Evolutionary conservation across 2,329 filamentous ascomycete species (phyloP).

Genomic region (Lachnellula subtilissima): DNA sequence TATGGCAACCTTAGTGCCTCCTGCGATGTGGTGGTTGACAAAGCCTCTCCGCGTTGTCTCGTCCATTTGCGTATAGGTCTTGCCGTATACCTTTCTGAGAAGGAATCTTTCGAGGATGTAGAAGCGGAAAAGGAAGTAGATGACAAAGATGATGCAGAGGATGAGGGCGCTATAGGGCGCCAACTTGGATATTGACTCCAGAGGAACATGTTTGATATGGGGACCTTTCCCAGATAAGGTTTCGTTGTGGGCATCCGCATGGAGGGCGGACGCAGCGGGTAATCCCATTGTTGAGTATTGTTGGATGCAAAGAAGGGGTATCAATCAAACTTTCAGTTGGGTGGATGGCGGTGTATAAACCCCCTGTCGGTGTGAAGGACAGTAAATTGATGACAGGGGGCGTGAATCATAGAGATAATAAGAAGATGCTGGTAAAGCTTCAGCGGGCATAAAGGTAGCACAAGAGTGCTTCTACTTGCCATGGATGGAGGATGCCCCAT

Average conservation of each 20-base stretch:
- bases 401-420: no score
- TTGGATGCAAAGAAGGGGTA: not conserved
- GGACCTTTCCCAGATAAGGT: slow-evolving; percentile 6
- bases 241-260: not conserved
- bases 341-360: no score
- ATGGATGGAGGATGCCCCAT: no score
- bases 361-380: no score
- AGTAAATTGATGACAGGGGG: no score
- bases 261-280: not conserved
- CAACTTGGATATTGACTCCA: slow-evolving; percentile 24
- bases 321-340: not conserved
- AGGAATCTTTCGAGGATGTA: slow-evolving; percentile 39
- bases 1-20: slow-evolving; percentile 37
- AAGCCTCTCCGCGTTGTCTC: slow-evolving; percentile 37
- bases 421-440: no score
- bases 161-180: slow-evolving; percentile 28
- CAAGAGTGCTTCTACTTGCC: no score
- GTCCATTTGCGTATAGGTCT: slow-evolving; percentile 33
- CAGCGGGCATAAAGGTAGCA: no score
- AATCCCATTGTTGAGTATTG: not conserved
- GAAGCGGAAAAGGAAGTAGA: slow-evolving; percentile 25
- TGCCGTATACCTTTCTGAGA: slow-evolving; percentile 32
- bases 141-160: slow-evolving; percentile 25
- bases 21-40: slow-evolving; percentile 43
- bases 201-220: slow-evolving; percentile 21